Conservation (phyloP, 306 rosid genomes). For the Morella rubra region DNA sequence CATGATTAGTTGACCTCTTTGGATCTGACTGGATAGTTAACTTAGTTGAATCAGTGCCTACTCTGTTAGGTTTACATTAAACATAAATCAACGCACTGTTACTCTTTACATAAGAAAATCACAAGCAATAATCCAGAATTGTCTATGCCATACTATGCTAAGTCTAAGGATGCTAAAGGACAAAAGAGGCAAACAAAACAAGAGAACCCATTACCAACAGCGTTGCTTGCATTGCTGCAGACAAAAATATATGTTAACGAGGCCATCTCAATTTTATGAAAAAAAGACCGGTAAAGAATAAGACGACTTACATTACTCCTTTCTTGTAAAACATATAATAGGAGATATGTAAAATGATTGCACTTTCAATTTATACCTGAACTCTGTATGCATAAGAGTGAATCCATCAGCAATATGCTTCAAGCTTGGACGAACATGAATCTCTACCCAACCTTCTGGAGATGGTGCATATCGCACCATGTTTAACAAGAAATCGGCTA, state of each 20-base stretch:
- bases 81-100: not conserved
- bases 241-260: not conserved
- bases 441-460: conserved; percentile 97
- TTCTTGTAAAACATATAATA: not conserved
- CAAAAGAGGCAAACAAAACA: not conserved
- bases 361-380: conserved; percentile 58
- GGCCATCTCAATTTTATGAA: not conserved
- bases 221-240: not conserved
- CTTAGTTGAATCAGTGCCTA: not conserved
- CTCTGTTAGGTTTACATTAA: not conserved
- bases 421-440: conserved; percentile 74
- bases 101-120: not conserved
- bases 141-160: no score
- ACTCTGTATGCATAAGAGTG: conserved; percentile 69
- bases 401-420: conserved; percentile 59
- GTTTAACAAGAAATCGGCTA: conserved; percentile 89
- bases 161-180: not conserved
- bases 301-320: not conserved
- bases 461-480: conserved; percentile 90
- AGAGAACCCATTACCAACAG: not conserved
- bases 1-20: not conserved
- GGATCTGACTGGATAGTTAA: not conserved
- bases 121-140: not conserved
- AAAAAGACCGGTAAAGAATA: not conserved
- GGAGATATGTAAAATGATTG: conserved; percentile 19